These are phyloP conservation scores for Salvia sclarea DNA, from an alignment of 305 asterid species.

Conservation along the genomic window DNA sequence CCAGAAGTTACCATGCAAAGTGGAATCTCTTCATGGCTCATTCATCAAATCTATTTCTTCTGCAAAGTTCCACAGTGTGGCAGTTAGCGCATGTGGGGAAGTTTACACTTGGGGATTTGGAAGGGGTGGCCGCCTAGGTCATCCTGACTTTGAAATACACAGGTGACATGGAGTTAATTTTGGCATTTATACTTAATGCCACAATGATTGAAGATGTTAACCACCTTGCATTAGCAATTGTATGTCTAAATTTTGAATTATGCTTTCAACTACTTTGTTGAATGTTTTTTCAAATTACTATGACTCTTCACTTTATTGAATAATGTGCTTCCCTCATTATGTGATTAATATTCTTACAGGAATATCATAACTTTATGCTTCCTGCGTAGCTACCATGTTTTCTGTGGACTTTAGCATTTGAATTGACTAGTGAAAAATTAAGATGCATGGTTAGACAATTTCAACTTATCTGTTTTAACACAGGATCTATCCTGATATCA, in stretches of 20 bases:
- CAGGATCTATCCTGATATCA: not conserved
- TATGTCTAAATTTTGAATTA: not conserved
- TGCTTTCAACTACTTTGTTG: not conserved
- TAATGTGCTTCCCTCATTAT: constrained; percentile 20
- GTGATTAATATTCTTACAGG: not conserved
- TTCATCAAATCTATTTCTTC: constrained; percentile 73
- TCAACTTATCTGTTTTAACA: constrained; percentile 17
- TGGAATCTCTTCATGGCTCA: constrained; percentile 81
- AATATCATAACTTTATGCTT: not conserved
- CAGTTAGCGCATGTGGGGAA: constrained; percentile 81
- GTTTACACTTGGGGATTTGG: constrained; percentile 99
- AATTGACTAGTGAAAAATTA: constrained; percentile 11
- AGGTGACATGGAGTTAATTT: constrained; percentile 50
- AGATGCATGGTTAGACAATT: constrained; percentile 16
- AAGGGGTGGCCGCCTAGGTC: constrained; percentile 99
- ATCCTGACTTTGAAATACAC: constrained; percentile 95
- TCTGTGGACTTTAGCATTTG: constrained; percentile 12
- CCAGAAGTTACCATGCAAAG: constrained; percentile 96
- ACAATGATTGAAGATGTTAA: not conserved
- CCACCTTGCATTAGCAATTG: constrained; percentile 3
- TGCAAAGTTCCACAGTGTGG: constrained; percentile 96
- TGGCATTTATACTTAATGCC: not conserved
- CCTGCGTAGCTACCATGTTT: constrained; percentile 1
- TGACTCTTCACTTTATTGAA: constrained; percentile 19
- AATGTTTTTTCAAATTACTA: not conserved